Base-by-base conservation (phyloP, 176 grass and related monocot genomes). In the Zea mays region DNA sequence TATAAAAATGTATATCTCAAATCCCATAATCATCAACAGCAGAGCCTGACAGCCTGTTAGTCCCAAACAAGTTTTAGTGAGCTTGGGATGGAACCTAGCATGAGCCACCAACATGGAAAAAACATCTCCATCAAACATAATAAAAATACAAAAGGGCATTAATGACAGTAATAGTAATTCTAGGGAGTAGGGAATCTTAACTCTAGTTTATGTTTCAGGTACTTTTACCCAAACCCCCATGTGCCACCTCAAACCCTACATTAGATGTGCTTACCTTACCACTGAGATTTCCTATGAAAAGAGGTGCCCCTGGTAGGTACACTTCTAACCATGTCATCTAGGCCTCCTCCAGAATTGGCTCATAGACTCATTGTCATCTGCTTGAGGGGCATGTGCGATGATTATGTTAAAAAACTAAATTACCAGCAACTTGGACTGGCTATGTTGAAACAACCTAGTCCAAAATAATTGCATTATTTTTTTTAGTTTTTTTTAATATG, bases 391-490 rank as follows among this genome's bases (percentile, higher is more conserved):
- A 57, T 57, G 7, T 10, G 7, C 8, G n/a, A 7, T 20, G 8
- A 57, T n/a, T 57, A 57, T 57, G n/a, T 57, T 57, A n/a, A 20
- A 57, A 21, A 54, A 54, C 51, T 57, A 57, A 57, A 57, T 57
- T n/a, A 57, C 0, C n/a, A 20, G 14, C n/a, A n/a, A 61, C 20
- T 27, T 27, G 27, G 27, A 27, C 27, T 27, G 27, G 27, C 27
- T 27, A 27, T 27, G 27, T 27, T 27, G 27, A 27, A 27, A 27
- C 27, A 27, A 27, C 27, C 27, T 27, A 27, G 38, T 39, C 38
- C n/a, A 42, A 65, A 62, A 27, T 41, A 55, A 17, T 65, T 56
- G 34, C 11, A 45, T 65, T 45, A 34, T 69, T 75, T 35, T 80
- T 14, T 33, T 20, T 74, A 56, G 8, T 27, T 61, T 15, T n/a